Conservation (phyloP, 23 red algal genomes). For the Gracilaria domingensis region DNA sequence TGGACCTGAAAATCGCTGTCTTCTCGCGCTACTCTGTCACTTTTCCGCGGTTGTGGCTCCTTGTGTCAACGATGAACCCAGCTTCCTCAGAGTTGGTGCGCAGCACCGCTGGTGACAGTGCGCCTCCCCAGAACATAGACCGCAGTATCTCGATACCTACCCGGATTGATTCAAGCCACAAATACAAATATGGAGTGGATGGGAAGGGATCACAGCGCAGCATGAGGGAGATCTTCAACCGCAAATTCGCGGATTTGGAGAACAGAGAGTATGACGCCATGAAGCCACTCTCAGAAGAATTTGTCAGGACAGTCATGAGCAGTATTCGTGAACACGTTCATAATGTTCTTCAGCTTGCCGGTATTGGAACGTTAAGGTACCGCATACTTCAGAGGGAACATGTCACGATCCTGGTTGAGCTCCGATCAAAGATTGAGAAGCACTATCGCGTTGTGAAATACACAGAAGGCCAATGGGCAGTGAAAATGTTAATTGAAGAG, state of each 20-base stretch:
- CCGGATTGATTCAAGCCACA: background rate
- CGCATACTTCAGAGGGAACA: background rate
- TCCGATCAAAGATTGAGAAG: no score
- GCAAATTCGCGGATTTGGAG: background rate
- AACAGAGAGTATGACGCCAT: background rate
- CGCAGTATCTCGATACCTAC: background rate
- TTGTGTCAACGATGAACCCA: background rate
- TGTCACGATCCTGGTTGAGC: no score
- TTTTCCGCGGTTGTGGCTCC: no score
- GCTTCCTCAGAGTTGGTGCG: background rate
- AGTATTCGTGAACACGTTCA: background rate
- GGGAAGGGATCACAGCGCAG: background rate
- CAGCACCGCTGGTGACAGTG: background rate
- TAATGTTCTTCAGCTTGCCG: background rate
- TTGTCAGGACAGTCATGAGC: background rate
- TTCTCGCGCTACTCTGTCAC: no score
- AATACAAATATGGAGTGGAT: constrained; percentile 5
- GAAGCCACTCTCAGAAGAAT: background rate
- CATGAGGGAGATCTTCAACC: background rate
- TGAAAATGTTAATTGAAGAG: background rate
- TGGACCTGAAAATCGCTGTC: no score
- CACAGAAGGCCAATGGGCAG: background rate
- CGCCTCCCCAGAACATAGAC: background rate
- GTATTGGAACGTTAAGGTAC: background rate
- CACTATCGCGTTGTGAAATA: no score